Conservation (phyloP, 1,284 basidiomycete species). For the Exobasidium cylindrosporum region DNA sequence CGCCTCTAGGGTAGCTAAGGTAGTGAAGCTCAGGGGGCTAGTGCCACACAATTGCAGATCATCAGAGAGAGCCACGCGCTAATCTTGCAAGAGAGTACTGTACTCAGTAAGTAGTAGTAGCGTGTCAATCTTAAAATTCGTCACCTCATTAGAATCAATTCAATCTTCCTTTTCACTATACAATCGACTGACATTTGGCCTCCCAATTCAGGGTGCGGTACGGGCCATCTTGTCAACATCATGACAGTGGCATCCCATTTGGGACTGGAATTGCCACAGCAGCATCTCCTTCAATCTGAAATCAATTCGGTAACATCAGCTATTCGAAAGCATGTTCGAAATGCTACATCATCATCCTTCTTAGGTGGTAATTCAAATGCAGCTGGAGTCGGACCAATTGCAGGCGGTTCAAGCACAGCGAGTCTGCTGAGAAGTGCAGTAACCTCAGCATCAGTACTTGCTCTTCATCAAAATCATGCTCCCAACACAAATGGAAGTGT, state of each 20-base stretch:
- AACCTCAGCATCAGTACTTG: slow-evolving; percentile 9
- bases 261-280: not conserved
- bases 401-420: slow-evolving; percentile 11
- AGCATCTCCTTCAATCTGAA: slow-evolving; percentile 79
- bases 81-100: too few relatives aligned
- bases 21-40: too few relatives aligned
- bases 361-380: slow-evolving; percentile 13
- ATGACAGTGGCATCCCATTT: not conserved
- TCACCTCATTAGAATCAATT: too few relatives aligned
- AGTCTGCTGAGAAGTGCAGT: slow-evolving; percentile 7
- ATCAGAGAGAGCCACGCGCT: too few relatives aligned
- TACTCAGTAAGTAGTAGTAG: too few relatives aligned
- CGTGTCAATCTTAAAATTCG: too few relatives aligned
- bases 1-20: too few relatives aligned
- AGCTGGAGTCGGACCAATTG: not conserved
- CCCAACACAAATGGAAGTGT: not conserved
- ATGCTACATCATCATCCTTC: slow-evolving; percentile 25
- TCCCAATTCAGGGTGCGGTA: too few relatives aligned
- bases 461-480: slow-evolving; percentile 4
- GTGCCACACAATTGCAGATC: too few relatives aligned
- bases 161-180: too few relatives aligned
- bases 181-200: too few relatives aligned
- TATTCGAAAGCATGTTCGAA: slow-evolving; percentile 72
- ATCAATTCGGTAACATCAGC: slow-evolving; percentile 85
- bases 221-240: too few relatives aligned